Evolutionary conservation across 495 filamentous ascomycete genomes (phyloP), one percentile per base, ranked within the genome.

Genomic region (Lophiostoma macrostomum): DNA sequence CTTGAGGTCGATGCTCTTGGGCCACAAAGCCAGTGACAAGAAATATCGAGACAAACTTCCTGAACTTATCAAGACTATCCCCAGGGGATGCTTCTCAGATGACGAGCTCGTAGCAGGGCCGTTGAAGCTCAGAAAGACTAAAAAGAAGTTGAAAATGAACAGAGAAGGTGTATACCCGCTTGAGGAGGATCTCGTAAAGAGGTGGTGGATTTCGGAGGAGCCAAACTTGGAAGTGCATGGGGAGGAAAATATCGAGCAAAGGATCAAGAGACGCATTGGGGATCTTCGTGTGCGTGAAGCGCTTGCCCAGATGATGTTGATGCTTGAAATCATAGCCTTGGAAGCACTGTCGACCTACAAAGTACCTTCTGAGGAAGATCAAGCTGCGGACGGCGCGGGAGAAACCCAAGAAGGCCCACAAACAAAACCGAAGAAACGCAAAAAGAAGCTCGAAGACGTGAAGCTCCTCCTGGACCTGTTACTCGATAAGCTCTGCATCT

Each of bases 401-500:
- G 39, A 53, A 29, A 29, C 24, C 1, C 25, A 56, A 39, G 58
- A 55, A 10, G 61, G 65, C 16, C 61, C 59, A 1, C 63, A 70
- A 18, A 56, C 53, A 5, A 55, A 57, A 5, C 66, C 68, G 22
- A 66, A 74, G 23, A 64, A 69, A 10, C 49, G 69, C 1, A 68
- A 66, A 41, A 77, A 81, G 64, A 82, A 79, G 52, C 49, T 61
- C 0, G 78, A 78, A 50, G 76, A 87, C 64, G 66, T 86, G 14
- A 71, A 73, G 22, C 67, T 83, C 1, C 75, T 90, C 18, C 74
- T 98, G 6, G 91, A 97, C 60, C 71, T 95, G 3, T 82, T 95
- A 41, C 79, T 95, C 10, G 94, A 98, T 66, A 81, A 90, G 28
- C 74, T 98, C 19, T 94, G 90, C 65, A 98, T 98, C 31, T 98